A percentile compares a stretch with the other conserved stretches of the same genome.
Conservation (phyloP, 2,329 filamentous ascomycete species). For the Colletotrichum phormii region DNA sequence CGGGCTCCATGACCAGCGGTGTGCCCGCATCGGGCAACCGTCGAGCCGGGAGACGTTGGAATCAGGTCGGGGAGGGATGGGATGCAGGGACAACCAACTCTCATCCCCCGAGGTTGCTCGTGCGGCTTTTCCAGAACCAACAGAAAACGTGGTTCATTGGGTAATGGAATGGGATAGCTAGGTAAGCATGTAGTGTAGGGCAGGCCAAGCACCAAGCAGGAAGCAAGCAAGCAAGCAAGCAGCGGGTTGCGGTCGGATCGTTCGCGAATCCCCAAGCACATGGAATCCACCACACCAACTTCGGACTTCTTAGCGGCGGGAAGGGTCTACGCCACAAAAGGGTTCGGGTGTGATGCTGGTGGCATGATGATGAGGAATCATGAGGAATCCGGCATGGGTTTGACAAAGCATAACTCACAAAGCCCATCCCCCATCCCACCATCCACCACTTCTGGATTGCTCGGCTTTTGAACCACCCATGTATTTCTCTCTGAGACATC, state of each 20-base stretch:
- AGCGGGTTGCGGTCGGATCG: background rate
- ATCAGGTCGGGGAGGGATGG: slow-evolving; percentile 2
- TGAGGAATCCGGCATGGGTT: background rate
- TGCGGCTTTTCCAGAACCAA: background rate
- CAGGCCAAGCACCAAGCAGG: too few relatives aligned
- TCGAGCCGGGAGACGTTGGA: slow-evolving; percentile 1
- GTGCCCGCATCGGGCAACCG: slow-evolving; percentile 14
- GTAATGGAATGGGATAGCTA: background rate
- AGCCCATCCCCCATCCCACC: background rate
- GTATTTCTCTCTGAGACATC: background rate
- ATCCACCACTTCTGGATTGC: background rate
- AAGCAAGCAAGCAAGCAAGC: background rate
- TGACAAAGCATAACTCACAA: slow-evolving; percentile 14
- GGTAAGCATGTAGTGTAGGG: too few relatives aligned
- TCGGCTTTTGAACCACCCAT: background rate
- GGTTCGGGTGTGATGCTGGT: background rate
- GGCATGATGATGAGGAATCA: slow-evolving; percentile 28
- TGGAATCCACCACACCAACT: slow-evolving; percentile 13
- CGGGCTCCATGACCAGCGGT: slow-evolving; percentile 7
- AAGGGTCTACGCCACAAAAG: slow-evolving; percentile 12
- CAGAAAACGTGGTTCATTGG: background rate
- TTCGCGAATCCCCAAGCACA: background rate
- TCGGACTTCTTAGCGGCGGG: slow-evolving; percentile 21
- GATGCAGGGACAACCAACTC: background rate
- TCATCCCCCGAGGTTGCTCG: background rate